Conservation (phyloP, 805 yeast genomes). For the Zygoascus bituminiphila region DNA sequence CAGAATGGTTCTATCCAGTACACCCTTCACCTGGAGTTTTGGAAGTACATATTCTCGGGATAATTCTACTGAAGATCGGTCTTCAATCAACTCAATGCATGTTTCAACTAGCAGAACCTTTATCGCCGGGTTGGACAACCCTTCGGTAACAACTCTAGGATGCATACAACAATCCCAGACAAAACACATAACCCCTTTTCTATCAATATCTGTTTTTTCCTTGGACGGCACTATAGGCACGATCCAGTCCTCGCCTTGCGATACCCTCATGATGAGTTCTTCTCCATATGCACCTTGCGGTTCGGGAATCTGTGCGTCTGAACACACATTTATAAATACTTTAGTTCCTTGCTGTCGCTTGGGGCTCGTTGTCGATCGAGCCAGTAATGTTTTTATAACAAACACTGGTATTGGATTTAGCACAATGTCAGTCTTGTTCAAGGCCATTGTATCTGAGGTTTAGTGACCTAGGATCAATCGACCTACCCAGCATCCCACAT, state of each 20-base stretch:
- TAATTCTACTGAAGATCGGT: constrained; percentile 40
- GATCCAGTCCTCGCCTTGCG: constrained; percentile 71
- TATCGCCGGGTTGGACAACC: constrained; percentile 48
- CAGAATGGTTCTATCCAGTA: constrained; percentile 36
- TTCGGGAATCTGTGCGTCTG: constrained; percentile 53
- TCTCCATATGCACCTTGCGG: constrained; percentile 51
- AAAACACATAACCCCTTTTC: constrained; percentile 49
- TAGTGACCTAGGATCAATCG: too few relatives aligned
- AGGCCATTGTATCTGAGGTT: not conserved
- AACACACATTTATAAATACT: constrained; percentile 72
- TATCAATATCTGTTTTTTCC: constrained; percentile 50
- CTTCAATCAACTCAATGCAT: constrained; percentile 74
- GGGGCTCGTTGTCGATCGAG: constrained; percentile 28
- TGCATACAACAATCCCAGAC: constrained; percentile 79
- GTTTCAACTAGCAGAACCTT: constrained; percentile 67
- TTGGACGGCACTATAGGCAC: constrained; percentile 70
- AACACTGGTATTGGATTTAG: constrained; percentile 56
- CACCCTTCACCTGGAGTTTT: constrained; percentile 65
- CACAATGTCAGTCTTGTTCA: constrained; percentile 14
- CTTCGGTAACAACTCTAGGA: constrained; percentile 53
- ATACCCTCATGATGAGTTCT: constrained; percentile 48
- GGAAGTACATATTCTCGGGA: constrained; percentile 61
- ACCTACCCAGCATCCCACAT: too few relatives aligned
- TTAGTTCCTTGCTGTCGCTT: constrained; percentile 39
- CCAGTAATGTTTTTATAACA: constrained; percentile 58